Evolutionary conservation across 139 green algal species (phyloP), one percentile per base, ranked within the genome.

Genomic region (Tetraselmis striata): DNA sequence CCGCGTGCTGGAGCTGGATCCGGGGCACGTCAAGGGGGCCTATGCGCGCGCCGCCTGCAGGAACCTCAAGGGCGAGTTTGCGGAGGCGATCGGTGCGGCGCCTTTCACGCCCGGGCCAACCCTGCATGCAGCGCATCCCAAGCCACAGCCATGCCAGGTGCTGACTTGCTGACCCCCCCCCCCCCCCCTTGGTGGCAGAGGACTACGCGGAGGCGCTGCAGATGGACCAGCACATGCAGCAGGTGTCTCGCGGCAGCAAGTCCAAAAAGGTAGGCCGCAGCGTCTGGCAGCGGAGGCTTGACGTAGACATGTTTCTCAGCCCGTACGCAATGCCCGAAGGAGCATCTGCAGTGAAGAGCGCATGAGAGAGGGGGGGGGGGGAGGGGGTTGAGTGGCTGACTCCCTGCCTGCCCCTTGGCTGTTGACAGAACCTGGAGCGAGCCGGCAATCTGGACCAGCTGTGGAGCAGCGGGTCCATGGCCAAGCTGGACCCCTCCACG

Each of bases 31-130:
- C 59, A 95, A 95, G 76, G 93, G 92, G 24, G 81, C 88, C 0
- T 95, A 95, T 82, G 87, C 89, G 0, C 86, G 92, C 11, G 93
- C 83, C 0, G 90, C 89, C 2, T 96, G 93, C 88, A 83, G 87
- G 30, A 96, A 94, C 82, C 82, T 91, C 0, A 89, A 90, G 77
- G 93, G 89, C 1, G 83, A 92, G 2, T 93, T 93, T 74, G 83
- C 85, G 0, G 82, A 85, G 29, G 93, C 93, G 5, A 94, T 95
- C 32, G 90, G 92, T 95, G 76, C 29, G 79, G 45, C 45, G 45
- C 5, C 5, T 18, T 18, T 67, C 45, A 5, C 45, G 18, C 18
- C 18, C 18, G 5, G 18, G 11, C 5, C 45, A 67, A 67, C 11
- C 45, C 18, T 67, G 5, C 45, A 67, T 18, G 18, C 45, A 67